These are phyloP conservation scores for Fusarium sp. DNA, from an alignment of 2,329 filamentous ascomycete genomes.

Conservation along the genomic window DNA sequence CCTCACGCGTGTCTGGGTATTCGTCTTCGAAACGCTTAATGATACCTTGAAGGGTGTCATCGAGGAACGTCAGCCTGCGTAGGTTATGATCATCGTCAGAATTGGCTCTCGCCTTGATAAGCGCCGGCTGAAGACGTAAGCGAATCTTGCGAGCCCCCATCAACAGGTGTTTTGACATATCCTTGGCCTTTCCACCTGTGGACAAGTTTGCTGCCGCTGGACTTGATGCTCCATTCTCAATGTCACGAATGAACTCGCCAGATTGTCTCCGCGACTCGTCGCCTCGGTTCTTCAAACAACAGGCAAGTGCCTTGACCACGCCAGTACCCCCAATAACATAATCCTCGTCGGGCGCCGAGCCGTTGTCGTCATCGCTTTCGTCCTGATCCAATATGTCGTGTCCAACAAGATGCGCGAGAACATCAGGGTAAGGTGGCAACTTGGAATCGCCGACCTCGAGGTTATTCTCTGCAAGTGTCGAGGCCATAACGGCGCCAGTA, in stretches of 20 bases:
- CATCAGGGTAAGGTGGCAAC: conserved; percentile 72
- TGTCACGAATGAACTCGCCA: conserved; percentile 63
- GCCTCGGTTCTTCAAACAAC: conserved; percentile 83
- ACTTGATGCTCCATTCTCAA: conserved; percentile 61
- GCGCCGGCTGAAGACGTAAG: conserved; percentile 81
- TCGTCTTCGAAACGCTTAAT: conserved; percentile 97
- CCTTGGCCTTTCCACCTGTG: conserved; percentile 75
- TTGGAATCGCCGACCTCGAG: conserved; percentile 44
- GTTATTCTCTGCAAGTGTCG: conserved; percentile 55
- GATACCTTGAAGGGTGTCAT: conserved; percentile 87
- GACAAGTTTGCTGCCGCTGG: conserved; percentile 54
- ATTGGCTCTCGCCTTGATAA: conserved; percentile 77
- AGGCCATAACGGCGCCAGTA: conserved; percentile 60
- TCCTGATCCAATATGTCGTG: conserved; percentile 65
- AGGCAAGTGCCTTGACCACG: conserved; percentile 91
- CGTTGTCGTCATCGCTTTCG: conserved; percentile 68
- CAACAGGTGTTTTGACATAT: conserved; percentile 92
- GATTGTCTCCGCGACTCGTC: conserved; percentile 69
- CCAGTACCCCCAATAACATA: conserved; percentile 97
- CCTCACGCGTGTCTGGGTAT: conserved; percentile 84
- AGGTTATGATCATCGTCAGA: conserved; percentile 80
- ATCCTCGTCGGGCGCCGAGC: conserved; percentile 85
- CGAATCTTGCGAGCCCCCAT: conserved; percentile 90
- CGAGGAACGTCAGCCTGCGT: conserved; percentile 86
- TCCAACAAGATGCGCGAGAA: conserved; percentile 87